phyloP scores from a whole-genome alignment of 2,329 filamentous ascomycete genomes.

The Pleomassaria siparia region DNA sequence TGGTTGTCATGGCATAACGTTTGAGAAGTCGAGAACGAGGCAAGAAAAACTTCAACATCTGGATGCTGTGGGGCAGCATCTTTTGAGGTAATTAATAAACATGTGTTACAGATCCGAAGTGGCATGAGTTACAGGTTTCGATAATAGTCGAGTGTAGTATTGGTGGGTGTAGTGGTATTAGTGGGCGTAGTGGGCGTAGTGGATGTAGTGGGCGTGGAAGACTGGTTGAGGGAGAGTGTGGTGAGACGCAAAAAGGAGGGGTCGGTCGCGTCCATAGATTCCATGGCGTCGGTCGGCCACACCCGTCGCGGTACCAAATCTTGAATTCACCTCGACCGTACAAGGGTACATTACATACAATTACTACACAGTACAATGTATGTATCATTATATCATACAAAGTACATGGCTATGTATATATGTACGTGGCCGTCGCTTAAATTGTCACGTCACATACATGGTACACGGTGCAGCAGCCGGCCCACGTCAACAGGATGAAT shows the following conservation, averaged over 20 bases:
- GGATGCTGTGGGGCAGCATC: background rate
- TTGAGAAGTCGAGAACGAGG: background rate
- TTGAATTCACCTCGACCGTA: no score
- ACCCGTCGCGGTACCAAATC: conserved; percentile 2
- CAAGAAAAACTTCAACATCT: no score
- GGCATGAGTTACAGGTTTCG: background rate
- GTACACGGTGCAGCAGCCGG: background rate
- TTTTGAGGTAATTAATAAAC: background rate
- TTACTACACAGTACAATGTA: no score
- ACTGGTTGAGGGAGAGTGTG: background rate
- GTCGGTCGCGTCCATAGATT: no score
- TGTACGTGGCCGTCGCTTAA: conserved; percentile 32
- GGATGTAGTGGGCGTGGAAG: background rate
- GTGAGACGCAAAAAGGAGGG: conserved; percentile 9
- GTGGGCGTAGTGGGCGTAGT: background rate
- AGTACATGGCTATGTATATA: no score
- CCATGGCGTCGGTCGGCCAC: no score
- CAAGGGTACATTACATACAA: no score
- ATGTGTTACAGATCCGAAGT: background rate
- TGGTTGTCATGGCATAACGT: no score
- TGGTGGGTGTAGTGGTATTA: background rate
- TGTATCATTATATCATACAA: no score
- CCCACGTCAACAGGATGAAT: background rate
- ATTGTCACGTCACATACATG: conserved; percentile 12
- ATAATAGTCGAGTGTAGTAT: background rate